phyloP scores from a whole-genome alignment of 2,329 filamentous ascomycete genomes.

The Fusarium agapanthi region DNA sequence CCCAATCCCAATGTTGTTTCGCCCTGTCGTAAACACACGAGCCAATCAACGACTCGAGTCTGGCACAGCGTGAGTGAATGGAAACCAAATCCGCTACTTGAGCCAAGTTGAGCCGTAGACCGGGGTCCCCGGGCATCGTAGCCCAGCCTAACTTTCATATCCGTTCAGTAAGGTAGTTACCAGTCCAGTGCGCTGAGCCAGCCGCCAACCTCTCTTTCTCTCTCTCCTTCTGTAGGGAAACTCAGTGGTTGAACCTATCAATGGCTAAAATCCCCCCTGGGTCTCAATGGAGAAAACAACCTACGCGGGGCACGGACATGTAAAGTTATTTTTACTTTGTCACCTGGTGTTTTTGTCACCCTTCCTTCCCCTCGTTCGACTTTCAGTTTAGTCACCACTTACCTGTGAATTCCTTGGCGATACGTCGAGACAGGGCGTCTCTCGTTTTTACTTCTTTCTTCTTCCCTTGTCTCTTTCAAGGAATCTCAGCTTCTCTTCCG shows the following conservation, averaged over 20 bases:
- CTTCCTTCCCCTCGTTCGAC: neutral
- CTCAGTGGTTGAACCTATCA: neutral
- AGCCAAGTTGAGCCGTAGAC: conserved; percentile 17
- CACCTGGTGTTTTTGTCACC: conserved; percentile 40
- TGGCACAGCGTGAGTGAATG: conserved; percentile 9
- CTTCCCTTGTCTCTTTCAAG: conserved; percentile 3
- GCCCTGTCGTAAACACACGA: conserved; percentile 11
- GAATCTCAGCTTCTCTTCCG: conserved; percentile 8
- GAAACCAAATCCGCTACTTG: conserved; percentile 12
- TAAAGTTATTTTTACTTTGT: conserved; percentile 46
- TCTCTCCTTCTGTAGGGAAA: neutral
- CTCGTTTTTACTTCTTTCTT: neutral
- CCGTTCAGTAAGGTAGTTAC: neutral
- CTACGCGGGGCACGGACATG: conserved; percentile 33
- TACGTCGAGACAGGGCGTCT: neutral
- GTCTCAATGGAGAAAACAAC: neutral
- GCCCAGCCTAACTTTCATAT: neutral
- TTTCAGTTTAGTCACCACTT: conserved; percentile 11
- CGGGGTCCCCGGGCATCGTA: conserved; percentile 8
- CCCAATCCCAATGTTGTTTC: conserved; percentile 20
- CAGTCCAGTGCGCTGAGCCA: neutral
- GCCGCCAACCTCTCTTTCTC: neutral
- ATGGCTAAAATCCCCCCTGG: neutral
- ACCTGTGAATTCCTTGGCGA: conserved; percentile 14
- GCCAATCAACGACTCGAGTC: conserved; percentile 6